Evolutionary conservation across 2,329 filamentous ascomycete genomes (phyloP).

Genomic region (Cladosporium cucumerinum): DNA sequence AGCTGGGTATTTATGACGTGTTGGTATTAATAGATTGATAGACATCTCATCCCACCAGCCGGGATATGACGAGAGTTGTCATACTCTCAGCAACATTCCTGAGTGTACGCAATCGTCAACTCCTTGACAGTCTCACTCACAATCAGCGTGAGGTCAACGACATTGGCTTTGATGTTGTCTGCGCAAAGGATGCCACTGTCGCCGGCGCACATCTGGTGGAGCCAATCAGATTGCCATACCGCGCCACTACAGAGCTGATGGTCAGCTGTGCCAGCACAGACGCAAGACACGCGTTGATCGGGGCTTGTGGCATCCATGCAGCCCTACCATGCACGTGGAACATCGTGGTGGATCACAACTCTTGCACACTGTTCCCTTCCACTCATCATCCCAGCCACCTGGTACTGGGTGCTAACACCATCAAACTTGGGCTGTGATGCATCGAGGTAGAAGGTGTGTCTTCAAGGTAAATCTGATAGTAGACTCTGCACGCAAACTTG

Average conservation of each 20-base stretch:
- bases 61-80: background rate
- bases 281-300: background rate
- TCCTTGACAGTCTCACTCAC: background rate
- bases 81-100: background rate
- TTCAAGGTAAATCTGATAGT: no score
- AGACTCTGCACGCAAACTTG: background rate
- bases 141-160: background rate
- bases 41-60: background rate
- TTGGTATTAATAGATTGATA: background rate
- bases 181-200: background rate
- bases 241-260: constrained; percentile 14
- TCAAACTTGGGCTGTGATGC: no score
- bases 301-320: background rate
- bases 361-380: background rate
- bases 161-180: background rate
- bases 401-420: background rate
- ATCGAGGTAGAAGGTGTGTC: no score
- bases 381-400: background rate
- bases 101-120: background rate
- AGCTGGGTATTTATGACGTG: background rate
- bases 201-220: background rate
- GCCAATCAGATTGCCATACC: background rate
- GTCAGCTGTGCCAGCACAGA: constrained; percentile 19
- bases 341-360: background rate
- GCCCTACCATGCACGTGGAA: background rate